Percentiles rank a stretch among this genome's conserved stretches.
Conservation (phyloP, 1,284 basidiomycete genomes). For the Ceratobasidium sp. region DNA sequence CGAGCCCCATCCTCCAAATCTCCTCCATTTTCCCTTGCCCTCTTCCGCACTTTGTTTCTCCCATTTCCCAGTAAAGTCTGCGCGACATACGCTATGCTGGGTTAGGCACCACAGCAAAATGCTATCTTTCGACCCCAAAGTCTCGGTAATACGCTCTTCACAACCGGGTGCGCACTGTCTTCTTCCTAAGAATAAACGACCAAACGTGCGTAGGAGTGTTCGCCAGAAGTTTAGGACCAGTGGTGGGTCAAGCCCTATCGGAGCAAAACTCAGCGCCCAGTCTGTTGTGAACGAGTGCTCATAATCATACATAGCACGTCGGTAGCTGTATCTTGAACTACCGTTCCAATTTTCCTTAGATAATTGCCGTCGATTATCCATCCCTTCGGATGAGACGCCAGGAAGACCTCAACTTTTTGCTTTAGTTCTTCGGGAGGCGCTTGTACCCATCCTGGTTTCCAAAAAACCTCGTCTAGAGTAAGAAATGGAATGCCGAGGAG, state of each 20-base stretch:
- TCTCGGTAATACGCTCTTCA: conserved; percentile 12
- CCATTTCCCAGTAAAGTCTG: conserved; percentile 12
- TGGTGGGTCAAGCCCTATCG: conserved; percentile 28
- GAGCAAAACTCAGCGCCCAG: background rate
- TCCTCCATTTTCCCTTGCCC: conserved; percentile 38
- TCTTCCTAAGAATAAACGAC: conserved; percentile 18
- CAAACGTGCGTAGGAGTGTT: conserved; percentile 16
- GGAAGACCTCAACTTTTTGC: conserved; percentile 12
- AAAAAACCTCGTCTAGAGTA: conserved; percentile 30
- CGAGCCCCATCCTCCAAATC: conserved; percentile 34
- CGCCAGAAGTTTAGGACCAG: conserved; percentile 23
- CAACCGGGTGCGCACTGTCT: conserved; percentile 23
- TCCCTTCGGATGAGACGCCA: conserved; percentile 22
- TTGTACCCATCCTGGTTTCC: conserved; percentile 31
- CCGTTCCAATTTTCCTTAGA: background rate
- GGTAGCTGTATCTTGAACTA: conserved; percentile 23
- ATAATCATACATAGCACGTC: conserved; percentile 36
- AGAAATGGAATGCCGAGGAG: conserved; percentile 20
- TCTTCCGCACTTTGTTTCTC: conserved; percentile 2
- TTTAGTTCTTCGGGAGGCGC: conserved; percentile 8
- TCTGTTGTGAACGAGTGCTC: no score
- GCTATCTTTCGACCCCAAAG: conserved; percentile 25
- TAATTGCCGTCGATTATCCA: conserved; percentile 41
- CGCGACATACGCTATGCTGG: background rate
- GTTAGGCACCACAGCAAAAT: conserved; percentile 23